phyloP scores from a whole-genome alignment of 1,139 yeast genomes.

The Yamadazyma atlantica region DNA sequence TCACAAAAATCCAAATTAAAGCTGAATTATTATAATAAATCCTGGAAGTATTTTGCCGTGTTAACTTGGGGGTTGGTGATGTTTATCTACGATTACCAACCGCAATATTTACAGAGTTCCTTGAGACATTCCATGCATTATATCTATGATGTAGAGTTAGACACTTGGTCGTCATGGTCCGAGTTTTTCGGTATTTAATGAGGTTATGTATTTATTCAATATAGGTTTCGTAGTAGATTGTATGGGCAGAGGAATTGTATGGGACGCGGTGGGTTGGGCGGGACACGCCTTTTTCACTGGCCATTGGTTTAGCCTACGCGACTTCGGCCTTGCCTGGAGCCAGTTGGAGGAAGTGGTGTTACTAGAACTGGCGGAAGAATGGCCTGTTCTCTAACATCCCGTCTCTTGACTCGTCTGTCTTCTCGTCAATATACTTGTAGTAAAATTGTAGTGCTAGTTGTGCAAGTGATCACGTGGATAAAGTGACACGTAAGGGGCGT shows the following conservation, averaged over 20 bases:
- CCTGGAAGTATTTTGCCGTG: conserved; percentile 71
- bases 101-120: conserved; percentile 62
- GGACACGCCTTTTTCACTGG: too few relatives aligned
- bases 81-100: conserved; percentile 67
- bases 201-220: background rate
- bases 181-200: conserved; percentile 38
- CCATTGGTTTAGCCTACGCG: too few relatives aligned
- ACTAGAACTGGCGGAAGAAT: too few relatives aligned
- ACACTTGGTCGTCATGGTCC: conserved; percentile 42
- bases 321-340: too few relatives aligned
- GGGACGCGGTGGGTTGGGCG: too few relatives aligned
- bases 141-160: conserved; percentile 58
- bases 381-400: too few relatives aligned
- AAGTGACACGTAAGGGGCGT: conserved; percentile 1
- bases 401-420: too few relatives aligned
- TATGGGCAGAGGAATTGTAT: too few relatives aligned
- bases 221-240: too few relatives aligned
- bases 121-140: conserved; percentile 72
- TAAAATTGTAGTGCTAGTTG: too few relatives aligned
- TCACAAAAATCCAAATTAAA: conserved; percentile 36
- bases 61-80: conserved; percentile 74
- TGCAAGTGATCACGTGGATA: background rate
- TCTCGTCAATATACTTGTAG: too few relatives aligned
- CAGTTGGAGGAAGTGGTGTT: too few relatives aligned
- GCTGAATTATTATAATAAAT: conserved; percentile 34